Conservation (phyloP, 306 rosid species). For the Dalbergia cochinchinensis region DNA sequence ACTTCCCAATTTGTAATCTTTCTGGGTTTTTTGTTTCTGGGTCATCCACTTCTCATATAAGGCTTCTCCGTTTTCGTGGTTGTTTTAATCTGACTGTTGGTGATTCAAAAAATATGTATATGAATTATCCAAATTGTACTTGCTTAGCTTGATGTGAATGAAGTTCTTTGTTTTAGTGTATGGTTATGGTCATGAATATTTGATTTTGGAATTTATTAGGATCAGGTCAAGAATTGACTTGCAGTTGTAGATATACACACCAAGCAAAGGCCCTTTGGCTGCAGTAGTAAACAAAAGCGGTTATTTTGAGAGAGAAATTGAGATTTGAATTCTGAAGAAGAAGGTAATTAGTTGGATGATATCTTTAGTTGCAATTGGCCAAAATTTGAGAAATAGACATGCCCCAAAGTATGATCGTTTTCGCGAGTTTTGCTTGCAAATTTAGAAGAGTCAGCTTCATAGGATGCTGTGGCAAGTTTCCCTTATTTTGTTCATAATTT, state of each 20-base stretch:
- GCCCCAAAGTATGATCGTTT: too few relatives aligned
- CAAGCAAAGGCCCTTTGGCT: not conserved
- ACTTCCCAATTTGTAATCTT: conserved; percentile 32
- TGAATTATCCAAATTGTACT: not conserved
- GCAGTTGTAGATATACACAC: not conserved
- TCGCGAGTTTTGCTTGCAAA: too few relatives aligned
- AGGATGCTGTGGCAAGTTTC: too few relatives aligned
- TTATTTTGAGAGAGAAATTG: too few relatives aligned
- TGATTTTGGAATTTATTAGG: conserved; percentile 33
- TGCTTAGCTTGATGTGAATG: not conserved
- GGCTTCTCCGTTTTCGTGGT: not conserved
- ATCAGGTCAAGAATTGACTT: conserved; percentile 13
- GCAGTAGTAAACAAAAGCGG: too few relatives aligned
- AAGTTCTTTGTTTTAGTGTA: conserved; percentile 18
- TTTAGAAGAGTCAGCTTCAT: too few relatives aligned
- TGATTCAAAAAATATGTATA: not conserved
- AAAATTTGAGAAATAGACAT: too few relatives aligned
- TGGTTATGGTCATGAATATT: conserved; percentile 27
- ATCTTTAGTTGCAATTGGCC: too few relatives aligned
- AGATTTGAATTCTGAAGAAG: too few relatives aligned
- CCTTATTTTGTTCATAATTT: too few relatives aligned
- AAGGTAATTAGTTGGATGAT: too few relatives aligned
- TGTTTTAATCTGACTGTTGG: not conserved
- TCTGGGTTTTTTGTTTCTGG: not conserved
- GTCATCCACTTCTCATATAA: not conserved